Evolutionary conservation across 2,329 filamentous ascomycete genomes (phyloP).

Genomic region (Beauveria sp.): DNA sequence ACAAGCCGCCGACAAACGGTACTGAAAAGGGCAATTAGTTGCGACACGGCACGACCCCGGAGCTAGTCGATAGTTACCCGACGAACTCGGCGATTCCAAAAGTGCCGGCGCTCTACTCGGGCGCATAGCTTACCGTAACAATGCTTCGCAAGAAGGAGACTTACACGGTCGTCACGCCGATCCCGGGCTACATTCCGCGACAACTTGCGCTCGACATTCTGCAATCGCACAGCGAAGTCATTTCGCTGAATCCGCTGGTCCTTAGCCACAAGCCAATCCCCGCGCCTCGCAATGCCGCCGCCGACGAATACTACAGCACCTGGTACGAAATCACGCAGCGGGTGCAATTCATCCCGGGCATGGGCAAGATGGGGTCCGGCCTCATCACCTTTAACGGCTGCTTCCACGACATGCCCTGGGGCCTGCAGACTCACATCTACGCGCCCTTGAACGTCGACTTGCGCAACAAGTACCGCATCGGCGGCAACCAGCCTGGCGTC

Average conservation of each 20-base stretch:
- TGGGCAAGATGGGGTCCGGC: conserved; percentile 56
- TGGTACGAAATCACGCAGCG: conserved; percentile 68
- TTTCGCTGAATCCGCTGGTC: conserved; percentile 63
- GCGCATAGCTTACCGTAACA: conserved; percentile 15
- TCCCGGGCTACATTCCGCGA: conserved; percentile 61
- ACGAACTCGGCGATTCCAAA: background rate
- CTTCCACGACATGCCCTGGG: conserved; percentile 66
- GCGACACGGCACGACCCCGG: background rate
- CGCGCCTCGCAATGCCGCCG: conserved; percentile 57
- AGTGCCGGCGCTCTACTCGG: background rate
- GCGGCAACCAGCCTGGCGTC: conserved; percentile 58
- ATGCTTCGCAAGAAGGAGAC: conserved; percentile 57
- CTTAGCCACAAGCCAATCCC: conserved; percentile 55
- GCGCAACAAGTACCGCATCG: conserved; percentile 60
- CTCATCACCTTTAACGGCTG: conserved; percentile 63
- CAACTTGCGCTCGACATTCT: conserved; percentile 67
- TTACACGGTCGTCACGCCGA: conserved; percentile 63
- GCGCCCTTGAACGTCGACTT: conserved; percentile 60
- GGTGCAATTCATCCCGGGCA: conserved; percentile 59
- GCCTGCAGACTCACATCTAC: conserved; percentile 64
- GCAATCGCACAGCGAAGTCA: conserved; percentile 62
- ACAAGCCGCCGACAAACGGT: too few relatives aligned
- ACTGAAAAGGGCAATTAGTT: background rate
- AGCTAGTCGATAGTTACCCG: background rate
- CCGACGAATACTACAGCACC: conserved; percentile 65